Evolutionary conservation across 108 stramenopile species (phyloP), one percentile per base, ranked within the genome.

Genomic region (Cyclotella kingstonii): DNA sequence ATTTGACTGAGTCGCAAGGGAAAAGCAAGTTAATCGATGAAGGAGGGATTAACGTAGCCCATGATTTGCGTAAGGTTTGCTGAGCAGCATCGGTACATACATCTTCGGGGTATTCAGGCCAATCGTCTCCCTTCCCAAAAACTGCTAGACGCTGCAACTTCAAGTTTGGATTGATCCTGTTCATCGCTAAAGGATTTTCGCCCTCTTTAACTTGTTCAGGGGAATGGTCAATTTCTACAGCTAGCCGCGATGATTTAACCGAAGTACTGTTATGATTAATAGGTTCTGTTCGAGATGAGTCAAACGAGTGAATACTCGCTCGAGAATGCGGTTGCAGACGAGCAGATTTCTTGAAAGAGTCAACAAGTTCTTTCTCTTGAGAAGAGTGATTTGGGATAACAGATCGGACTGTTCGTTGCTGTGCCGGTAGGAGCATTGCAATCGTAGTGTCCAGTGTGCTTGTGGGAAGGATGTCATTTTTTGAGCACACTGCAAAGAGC

Each of bases 71-170:
- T 7, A 95, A 42, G 11, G 64, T 53, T 14, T 29, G 49, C 25
- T 77, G 70, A 8, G 69, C 28, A 29, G 51, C 31, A 31, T 60
- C 30, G 23, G 74, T 82, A 43, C 50, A 49, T 6, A 89, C 82
- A 51, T 90, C 83, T 58, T 90, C 94, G 18, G 94, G 90, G 70
- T 83, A 95, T 48, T 91, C 90, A 9, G 90, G 90, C 90, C 77
- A 78, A 41, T 45, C 30, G n/a, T 81, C 78, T 22, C 67, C 55
- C 48, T 72, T 78, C 6, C 54, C 44, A 19, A 56, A 35, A 35
- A 52, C 34, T 22, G 70, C 57, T 25, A 69, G 26, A 25, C 63
- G 49, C 38, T 70, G 53, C 42, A 27, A 11, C 31, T 76, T 70
- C 41, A 66, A 31, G 17, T 49, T 68, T 21, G 75, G 64, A 29